phyloP scores from a whole-genome alignment of 495 filamentous ascomycete genomes.

The Podospora fimiseda region DNA sequence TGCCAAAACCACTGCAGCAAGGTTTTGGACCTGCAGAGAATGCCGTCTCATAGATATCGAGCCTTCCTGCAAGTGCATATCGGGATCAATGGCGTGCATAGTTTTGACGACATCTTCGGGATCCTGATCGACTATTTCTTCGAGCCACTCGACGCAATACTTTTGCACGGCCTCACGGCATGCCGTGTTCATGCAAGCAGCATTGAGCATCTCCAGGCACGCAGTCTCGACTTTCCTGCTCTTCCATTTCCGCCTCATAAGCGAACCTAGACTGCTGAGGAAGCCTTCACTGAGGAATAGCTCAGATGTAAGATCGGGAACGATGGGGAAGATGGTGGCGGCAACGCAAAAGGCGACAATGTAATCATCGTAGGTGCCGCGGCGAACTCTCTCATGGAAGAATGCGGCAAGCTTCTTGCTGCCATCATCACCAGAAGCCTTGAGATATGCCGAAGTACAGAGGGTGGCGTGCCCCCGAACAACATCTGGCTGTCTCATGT shows the following conservation, averaged over 20 bases:
- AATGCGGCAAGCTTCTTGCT: conserved; percentile 59
- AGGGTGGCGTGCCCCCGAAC: conserved; percentile 70
- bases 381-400: conserved; percentile 46
- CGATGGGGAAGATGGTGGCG: conserved; percentile 77
- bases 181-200: conserved; percentile 72
- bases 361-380: conserved; percentile 51
- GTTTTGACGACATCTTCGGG: conserved; percentile 53
- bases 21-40: conserved; percentile 44
- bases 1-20: conserved; percentile 81
- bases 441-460: conserved; percentile 71
- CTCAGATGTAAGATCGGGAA: conserved; percentile 58
- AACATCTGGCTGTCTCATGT: conserved; percentile 62
- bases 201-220: conserved; percentile 79
- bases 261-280: conserved; percentile 57
- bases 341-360: conserved; percentile 83
- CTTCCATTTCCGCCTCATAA: conserved; percentile 68
- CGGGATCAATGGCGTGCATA: conserved; percentile 33
- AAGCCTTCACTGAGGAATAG: conserved; percentile 86
- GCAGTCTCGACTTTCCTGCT: conserved; percentile 73
- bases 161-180: conserved; percentile 76
- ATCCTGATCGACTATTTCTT: conserved; percentile 64
- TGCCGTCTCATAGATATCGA: conserved; percentile 44
- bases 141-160: conserved; percentile 76
- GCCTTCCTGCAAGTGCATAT: conserved; percentile 30
- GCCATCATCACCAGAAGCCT: conserved; percentile 63